phyloP scores from a whole-genome alignment of 352 stramenopile genomes.

The Peronospora farinosa region DNA sequence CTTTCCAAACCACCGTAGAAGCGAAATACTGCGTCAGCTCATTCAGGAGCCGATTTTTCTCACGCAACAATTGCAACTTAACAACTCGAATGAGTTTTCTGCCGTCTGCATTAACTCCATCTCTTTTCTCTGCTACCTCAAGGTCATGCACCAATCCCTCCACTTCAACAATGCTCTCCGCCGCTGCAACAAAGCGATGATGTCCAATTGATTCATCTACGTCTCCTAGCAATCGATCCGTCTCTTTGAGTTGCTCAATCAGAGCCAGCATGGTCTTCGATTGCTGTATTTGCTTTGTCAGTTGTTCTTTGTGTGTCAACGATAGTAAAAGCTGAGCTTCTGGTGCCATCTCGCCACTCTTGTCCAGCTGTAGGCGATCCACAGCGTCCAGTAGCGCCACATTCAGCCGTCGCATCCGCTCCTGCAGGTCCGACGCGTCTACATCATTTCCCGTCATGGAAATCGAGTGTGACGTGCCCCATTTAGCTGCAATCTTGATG shows the following conservation, averaged over 20 bases:
- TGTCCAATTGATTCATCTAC: slow-evolving; percentile 44
- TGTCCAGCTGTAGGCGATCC: slow-evolving; percentile 43
- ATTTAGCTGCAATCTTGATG: slow-evolving; percentile 49
- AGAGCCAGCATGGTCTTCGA: slow-evolving; percentile 53
- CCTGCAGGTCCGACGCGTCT: slow-evolving; percentile 41
- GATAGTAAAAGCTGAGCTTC: slow-evolving; percentile 45
- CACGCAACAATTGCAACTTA: slow-evolving; percentile 42
- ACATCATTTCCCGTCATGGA: slow-evolving; percentile 4
- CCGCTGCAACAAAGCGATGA: slow-evolving; percentile 40
- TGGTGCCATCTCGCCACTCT: slow-evolving; percentile 22
- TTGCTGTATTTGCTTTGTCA: slow-evolving; percentile 58
- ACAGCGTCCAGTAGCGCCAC: slow-evolving; percentile 42
- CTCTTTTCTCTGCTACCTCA: slow-evolving; percentile 3
- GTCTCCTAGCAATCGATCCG: slow-evolving; percentile 44
- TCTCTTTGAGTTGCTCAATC: slow-evolving; percentile 62
- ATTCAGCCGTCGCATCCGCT: slow-evolving; percentile 40
- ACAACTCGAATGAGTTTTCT: slow-evolving; percentile 38
- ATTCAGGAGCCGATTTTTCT: slow-evolving; percentile 47
- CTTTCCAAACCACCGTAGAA: slow-evolving; percentile 37
- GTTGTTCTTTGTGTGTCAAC: slow-evolving; percentile 48
- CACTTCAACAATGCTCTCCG: slow-evolving; percentile 32
- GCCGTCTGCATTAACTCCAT: slow-evolving; percentile 7
- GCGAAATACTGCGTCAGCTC: slow-evolving; percentile 44
- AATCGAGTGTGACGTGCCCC: slow-evolving; percentile 24
- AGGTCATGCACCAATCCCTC: slow-evolving; percentile 36